Conservation (phyloP, 805 yeast species). For the Phaffomyces antillensis region DNA sequence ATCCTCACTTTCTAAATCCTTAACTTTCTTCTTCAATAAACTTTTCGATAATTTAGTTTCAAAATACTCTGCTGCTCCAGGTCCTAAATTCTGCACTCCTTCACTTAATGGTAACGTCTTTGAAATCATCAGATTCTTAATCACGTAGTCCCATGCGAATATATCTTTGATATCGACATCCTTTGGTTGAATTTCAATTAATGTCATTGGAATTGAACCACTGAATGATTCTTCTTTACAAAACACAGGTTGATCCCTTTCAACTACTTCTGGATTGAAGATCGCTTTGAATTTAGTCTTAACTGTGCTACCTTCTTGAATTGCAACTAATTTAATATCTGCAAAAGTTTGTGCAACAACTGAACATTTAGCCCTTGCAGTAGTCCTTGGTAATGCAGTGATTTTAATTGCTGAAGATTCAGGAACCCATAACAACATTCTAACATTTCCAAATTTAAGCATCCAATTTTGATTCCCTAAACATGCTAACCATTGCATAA, state of each 20-base stretch:
- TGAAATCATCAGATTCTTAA: slow-evolving; percentile 50
- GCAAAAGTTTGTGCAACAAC: slow-evolving; percentile 59
- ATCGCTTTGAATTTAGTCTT: slow-evolving; percentile 9
- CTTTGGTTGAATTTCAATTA: slow-evolving; percentile 51
- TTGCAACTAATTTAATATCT: slow-evolving; percentile 50
- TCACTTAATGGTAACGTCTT: slow-evolving; percentile 38
- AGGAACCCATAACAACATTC: slow-evolving; percentile 65
- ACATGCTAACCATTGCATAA: slow-evolving; percentile 72
- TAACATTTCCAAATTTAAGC: slow-evolving; percentile 62
- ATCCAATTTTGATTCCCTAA: slow-evolving; percentile 68
- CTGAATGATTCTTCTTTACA: slow-evolving; percentile 27
- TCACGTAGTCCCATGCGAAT: slow-evolving; percentile 61
- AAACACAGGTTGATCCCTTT: slow-evolving; percentile 24
- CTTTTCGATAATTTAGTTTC: slow-evolving; percentile 27
- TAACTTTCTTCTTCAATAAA: slow-evolving; percentile 37
- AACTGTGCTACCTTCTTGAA: slow-evolving; percentile 20
- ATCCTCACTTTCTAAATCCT: slow-evolving; percentile 49
- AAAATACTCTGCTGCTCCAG: slow-evolving; percentile 66
- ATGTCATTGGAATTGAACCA: slow-evolving; percentile 21
- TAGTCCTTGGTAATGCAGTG: slow-evolving; percentile 45
- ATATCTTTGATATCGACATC: slow-evolving; percentile 33
- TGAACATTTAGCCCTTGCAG: slow-evolving; percentile 53
- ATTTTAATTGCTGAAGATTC: slow-evolving; percentile 55
- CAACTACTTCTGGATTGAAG: slow-evolving; percentile 14
- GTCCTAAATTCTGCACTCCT: slow-evolving; percentile 55